Base-by-base conservation (phyloP, 805 yeast species). In the Metschnikowia cubensis region DNA sequence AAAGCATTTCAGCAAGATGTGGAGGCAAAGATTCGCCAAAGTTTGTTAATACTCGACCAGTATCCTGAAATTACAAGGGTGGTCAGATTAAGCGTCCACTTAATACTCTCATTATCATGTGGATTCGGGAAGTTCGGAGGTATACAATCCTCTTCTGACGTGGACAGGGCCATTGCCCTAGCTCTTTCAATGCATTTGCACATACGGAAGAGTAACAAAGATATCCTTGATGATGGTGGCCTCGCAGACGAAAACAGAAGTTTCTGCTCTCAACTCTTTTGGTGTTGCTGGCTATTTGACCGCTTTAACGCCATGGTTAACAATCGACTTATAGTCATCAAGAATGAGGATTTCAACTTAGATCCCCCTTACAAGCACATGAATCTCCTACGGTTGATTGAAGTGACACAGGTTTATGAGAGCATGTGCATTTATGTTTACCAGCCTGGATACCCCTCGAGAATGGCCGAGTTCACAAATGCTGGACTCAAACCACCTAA, bases 301-400 rank as follows among this genome's bases (percentile, higher is more conserved):
- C 50, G 71, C 20, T 62, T 67, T 53, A 68, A 61, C 51, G 70
- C 75, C 5, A 58, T 71, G 47, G 68, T 70, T 22, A 71, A 70
- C 50, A 71, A 74, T 5, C 60, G 75, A 15, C 71, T 74, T 1
- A 58, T 71, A 35, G 60, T 67, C n/a, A 59, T 73, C 47, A 63
- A 69, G 39, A 59, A 67, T 22, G 70, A 67, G 29, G 78, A 74
- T 51, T 70, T 71, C 33, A 71, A 73, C 45, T 56, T 70, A 25
- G 56, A 57, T 3, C 58, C 64, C 4, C 66, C 73, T 6, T 52
- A 63, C 54, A 49, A 54, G 33, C 60, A 64, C 53, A 62, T 63
- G 20, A 56, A 59, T 47, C 54, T 73, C 29, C 53, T 62, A 15
- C 59, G 64, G 3, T 55, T 74, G 18, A 67, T 70, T 34, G 61